These are phyloP conservation scores for Ilyonectria sp. DNA, from an alignment of 2,329 filamentous ascomycete genomes.

Conservation along the genomic window DNA sequence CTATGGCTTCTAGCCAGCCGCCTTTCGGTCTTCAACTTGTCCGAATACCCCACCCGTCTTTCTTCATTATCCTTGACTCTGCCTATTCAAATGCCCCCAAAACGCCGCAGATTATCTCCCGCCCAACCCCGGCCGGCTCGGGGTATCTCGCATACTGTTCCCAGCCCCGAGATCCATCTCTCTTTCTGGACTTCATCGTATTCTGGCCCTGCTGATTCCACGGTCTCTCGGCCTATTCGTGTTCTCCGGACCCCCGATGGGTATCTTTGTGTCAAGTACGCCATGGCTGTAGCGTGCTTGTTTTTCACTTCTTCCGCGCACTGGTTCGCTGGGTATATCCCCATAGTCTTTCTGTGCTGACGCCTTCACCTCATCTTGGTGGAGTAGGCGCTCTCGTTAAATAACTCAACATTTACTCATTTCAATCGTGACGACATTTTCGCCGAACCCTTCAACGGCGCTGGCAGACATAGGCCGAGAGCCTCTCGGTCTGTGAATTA, in stretches of 20 bases:
- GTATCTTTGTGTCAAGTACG: conserved; percentile 9
- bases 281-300: conserved; percentile 3
- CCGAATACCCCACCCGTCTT: conserved; percentile 6
- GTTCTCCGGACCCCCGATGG: conserved; percentile 8
- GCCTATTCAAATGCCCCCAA: conserved; percentile 23
- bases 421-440: conserved; percentile 53
- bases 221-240: conserved; percentile 13
- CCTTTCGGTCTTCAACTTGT: conserved; percentile 1
- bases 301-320: conserved; percentile 15
- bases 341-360: conserved; percentile 24
- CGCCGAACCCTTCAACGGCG: conserved; percentile 66
- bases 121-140: conserved; percentile 22
- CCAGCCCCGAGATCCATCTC: not conserved
- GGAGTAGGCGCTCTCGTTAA: conserved; percentile 21
- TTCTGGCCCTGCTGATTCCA: conserved; percentile 1
- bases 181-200: conserved; percentile 4
- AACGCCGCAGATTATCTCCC: conserved; percentile 18
- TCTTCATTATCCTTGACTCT: conserved; percentile 15
- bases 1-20: conserved; percentile 10
- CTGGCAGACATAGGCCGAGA: conserved; percentile 67
- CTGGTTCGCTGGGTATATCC: conserved; percentile 36
- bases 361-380: conserved; percentile 26
- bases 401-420: conserved; percentile 38
- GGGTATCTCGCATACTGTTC: conserved; percentile 5
- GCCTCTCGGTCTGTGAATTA: conserved; percentile 66